Evolutionary conservation across 1,284 basidiomycete species (phyloP), one percentile per base, ranked within the genome.

Genomic region (Vanrija humicola): DNA sequence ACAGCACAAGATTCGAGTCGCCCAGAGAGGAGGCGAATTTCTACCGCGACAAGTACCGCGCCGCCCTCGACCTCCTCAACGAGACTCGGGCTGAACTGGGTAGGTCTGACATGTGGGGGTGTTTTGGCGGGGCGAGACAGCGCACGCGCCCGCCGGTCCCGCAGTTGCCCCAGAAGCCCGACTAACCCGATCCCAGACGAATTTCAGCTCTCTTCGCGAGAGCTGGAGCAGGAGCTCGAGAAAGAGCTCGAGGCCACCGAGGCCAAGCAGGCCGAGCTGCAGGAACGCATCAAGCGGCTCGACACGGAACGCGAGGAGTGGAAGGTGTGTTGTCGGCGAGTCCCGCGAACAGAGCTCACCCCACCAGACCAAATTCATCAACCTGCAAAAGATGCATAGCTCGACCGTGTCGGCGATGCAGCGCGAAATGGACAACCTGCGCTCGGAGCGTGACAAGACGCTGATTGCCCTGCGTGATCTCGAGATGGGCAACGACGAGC

Each of bases 401-500:
- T 88, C 87, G 26, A 90, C 89, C 0, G 87, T 88, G 6, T 56
- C 61, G 1, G 65, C 62, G 12, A 75, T 75, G 74, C 75, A 76
- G 62, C 84, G 88, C 49, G 91, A 96, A 77, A 82, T 97, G 58
- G 94, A 97, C 67, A 74, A 86, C 82, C 65, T 77, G 6, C 65
- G 90, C 52, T 87, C 89, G 65, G 88, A 90, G 64, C 81, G 87
- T 62, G 89, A 92, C 73, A 83, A 83, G 59, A 79, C 85, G 55
- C 90, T 89, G 74, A 79, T 90, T 23, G 87, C 90, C 65, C 78
- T 92, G 28, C 85, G 90, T 12, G 91, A 95, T 67, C 80, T 96
- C 48, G 93, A 97, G 76, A 87, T 96, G 84, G 93, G 93, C 38
- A 96, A 96, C 68, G 93, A 97, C 69, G 91, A 96, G 76, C 80